These are phyloP conservation scores for Aspergillus sp. DNA, from an alignment of 2,329 filamentous ascomycete species.

Conservation along the genomic window DNA sequence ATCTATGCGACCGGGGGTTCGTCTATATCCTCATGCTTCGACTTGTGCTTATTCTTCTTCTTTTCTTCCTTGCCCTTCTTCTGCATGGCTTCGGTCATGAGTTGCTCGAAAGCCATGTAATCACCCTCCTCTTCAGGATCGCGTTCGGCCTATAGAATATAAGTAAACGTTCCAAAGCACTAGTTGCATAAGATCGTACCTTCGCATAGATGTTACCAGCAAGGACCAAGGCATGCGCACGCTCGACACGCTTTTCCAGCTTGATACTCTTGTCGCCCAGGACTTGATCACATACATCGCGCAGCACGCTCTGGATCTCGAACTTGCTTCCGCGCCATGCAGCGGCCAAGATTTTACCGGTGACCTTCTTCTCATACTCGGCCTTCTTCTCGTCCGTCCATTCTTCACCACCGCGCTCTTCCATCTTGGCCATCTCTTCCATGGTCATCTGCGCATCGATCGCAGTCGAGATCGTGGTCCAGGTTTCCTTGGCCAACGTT, in stretches of 20 bases:
- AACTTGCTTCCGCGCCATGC: slow-evolving; percentile 96
- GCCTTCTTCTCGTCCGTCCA: slow-evolving; percentile 97
- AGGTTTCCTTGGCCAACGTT: slow-evolving; percentile 93
- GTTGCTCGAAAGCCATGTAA: slow-evolving; percentile 96
- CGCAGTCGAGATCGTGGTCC: slow-evolving; percentile 92
- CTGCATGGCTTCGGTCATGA: slow-evolving; percentile 90
- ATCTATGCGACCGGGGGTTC: slow-evolving; percentile 10
- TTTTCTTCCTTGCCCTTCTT: slow-evolving; percentile 85
- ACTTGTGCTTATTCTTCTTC: slow-evolving; percentile 57
- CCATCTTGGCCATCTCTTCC: slow-evolving; percentile 96
- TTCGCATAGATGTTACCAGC: slow-evolving; percentile 84
- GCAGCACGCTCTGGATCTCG: slow-evolving; percentile 91
- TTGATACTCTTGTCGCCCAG: slow-evolving; percentile 73
- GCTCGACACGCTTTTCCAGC: slow-evolving; percentile 77
- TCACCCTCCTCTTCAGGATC: slow-evolving; percentile 95
- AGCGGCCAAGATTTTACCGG: slow-evolving; percentile 94
- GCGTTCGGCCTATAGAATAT: slow-evolving; percentile 61
- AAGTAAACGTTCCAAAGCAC: not conserved
- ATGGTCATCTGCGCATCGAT: slow-evolving; percentile 97
- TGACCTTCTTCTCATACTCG: slow-evolving; percentile 92
- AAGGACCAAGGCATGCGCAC: slow-evolving; percentile 81
- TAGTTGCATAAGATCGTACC: slow-evolving; percentile 46
- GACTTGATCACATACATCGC: slow-evolving; percentile 88
- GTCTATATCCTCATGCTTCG: slow-evolving; percentile 24
- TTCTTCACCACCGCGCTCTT: slow-evolving; percentile 89